Evolutionary conservation across 1,284 basidiomycete genomes (phyloP), one percentile per base, ranked within the genome.

Genomic region (Ustilago bromivora): DNA sequence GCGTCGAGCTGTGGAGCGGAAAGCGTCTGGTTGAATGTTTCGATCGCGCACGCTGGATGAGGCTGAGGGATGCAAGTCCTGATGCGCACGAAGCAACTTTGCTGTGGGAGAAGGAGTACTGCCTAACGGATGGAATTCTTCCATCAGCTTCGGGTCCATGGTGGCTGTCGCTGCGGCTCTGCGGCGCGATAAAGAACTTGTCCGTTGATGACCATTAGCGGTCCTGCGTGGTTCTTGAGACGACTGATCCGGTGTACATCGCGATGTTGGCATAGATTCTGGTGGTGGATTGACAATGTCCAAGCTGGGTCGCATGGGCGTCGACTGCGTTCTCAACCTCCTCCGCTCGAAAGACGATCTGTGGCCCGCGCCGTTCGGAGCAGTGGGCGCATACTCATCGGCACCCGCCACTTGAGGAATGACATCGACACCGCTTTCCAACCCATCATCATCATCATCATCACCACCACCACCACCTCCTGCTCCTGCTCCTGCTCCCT

Each of bases 61-160:
- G 2, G 58, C 46, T 15, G 60, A 13, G 2, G 46, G 32, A 17
- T 67, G 41, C 1, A 43, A 23, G 0, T 71, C 61, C n/a, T 63
- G 51, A n/a, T 76, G 68, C 1, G 67, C 67, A 10, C 64, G 61
- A 7, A 67, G 46, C 19, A 69, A 55, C n/a, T 55, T 71, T 13
- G 63, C 47, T 23, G 61, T 41, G 0, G 71, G 63, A 4, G 72
- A 71, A 15, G 79, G 67, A 4, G 69, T 68, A 23, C 61, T 60
- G 19, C 80, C 80, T 0, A 82, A 62, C 0, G 80, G 80, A 7
- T 79, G 79, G 51, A 82, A 82, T 28, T 82, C 78, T 52, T 73
- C 72, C 31, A 81, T 63, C 17, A 79, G 60, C 31, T 69, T 62
- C 3, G 69, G 69, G 53, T 76, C 74, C 47, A 69, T 55, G 1